Percentiles rank a stretch among this genome's conserved stretches.
phyloP scores from a whole-genome alignment of 2,329 filamentous ascomycete genomes.

The Trichoderma hamatum region DNA sequence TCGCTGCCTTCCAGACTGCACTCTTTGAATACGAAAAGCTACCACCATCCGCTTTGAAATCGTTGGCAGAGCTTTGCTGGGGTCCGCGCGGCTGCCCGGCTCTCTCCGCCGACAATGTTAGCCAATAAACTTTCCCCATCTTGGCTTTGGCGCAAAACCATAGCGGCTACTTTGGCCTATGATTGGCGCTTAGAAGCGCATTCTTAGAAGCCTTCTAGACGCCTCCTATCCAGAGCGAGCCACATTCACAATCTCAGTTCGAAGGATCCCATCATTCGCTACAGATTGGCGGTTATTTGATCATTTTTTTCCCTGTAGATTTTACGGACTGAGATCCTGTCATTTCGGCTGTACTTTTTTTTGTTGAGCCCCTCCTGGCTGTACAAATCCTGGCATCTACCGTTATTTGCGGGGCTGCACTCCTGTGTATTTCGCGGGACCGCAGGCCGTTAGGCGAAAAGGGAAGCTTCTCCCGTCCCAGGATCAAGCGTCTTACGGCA shows the following conservation, averaged over 20 bases:
- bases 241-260: background rate
- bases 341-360: constrained; percentile 13
- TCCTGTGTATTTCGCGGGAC: constrained; percentile 12
- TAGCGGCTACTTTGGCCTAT: background rate
- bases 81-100: constrained; percentile 13
- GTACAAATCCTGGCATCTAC: constrained; percentile 7
- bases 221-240: constrained; percentile 1
- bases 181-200: constrained; percentile 2
- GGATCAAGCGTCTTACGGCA: background rate
- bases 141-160: background rate
- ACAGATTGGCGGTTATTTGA: background rate
- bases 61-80: background rate
- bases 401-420: constrained; percentile 4
- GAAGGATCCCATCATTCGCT: background rate
- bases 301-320: background rate
- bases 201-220: background rate
- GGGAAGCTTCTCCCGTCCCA: background rate
- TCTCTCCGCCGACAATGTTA: constrained; percentile 1
- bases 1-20: background rate
- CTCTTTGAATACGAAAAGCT: background rate
- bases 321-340: background rate
- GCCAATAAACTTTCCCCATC: constrained; percentile 18
- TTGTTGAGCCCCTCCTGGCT: constrained; percentile 24
- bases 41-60: background rate
- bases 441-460: background rate